These are phyloP conservation scores for Backusella psychrophila DNA, from an alignment of 192 early-diverging fungal genomes.

Conservation along the genomic window DNA sequence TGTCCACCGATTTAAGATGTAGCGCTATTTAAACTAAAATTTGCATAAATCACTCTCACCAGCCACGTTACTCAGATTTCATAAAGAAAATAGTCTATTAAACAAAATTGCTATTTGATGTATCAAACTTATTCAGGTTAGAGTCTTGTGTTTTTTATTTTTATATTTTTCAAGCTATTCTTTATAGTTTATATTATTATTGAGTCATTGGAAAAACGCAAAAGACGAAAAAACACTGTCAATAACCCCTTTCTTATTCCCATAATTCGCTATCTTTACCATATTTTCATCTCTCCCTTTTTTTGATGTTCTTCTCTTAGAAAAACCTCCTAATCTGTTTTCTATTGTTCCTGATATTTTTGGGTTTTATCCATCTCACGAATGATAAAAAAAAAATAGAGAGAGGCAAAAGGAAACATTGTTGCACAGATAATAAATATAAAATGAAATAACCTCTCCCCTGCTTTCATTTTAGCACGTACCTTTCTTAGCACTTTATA, in stretches of 20 bases:
- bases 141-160: not conserved
- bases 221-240: not conserved
- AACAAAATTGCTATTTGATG: not conserved
- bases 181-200: not conserved
- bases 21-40: not conserved
- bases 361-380: not conserved
- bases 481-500: too few species aligned
- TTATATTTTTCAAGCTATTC: not conserved
- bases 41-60: not conserved
- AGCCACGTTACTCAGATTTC: not conserved
- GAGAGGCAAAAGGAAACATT: not conserved
- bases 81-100: not conserved
- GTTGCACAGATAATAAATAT: not conserved
- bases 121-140: not conserved
- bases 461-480: not conserved
- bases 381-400: not conserved
- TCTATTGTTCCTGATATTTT: not conserved
- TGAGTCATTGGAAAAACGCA: not conserved
- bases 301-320: not conserved
- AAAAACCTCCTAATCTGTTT: not conserved
- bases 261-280: not conserved
- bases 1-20: not conserved
- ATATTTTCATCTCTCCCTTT: not conserved
- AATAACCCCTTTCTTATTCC: too few species aligned
- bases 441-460: not conserved